Percentiles rank a stretch among this genome's conserved stretches.
These are phyloP conservation scores for Sinapis alba DNA, from an alignment of 441 rosid genomes.

Conservation along the genomic window DNA sequence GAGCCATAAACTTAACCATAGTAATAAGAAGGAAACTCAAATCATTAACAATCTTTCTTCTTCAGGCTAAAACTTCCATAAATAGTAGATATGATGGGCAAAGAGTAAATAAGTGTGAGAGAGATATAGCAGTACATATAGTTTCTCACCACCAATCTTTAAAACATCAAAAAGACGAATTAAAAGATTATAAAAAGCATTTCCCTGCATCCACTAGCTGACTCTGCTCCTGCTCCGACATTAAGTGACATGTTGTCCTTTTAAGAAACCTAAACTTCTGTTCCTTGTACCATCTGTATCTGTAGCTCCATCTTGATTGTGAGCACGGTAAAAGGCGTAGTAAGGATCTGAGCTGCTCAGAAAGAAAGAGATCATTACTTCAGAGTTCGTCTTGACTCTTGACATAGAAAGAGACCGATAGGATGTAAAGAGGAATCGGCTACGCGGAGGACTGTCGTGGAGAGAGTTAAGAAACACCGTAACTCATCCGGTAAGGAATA, in stretches of 20 bases:
- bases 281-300: constrained; percentile 43
- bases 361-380: constrained; percentile 33
- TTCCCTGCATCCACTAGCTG: constrained; percentile 26
- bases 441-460: too few relatives aligned
- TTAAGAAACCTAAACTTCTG: too few relatives aligned
- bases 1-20: background rate
- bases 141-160: background rate
- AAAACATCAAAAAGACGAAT: constrained; percentile 24
- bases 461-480: background rate
- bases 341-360: constrained; percentile 39
- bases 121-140: background rate
- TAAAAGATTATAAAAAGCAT: constrained; percentile 21
- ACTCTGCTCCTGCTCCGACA: too few relatives aligned
- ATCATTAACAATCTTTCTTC: constrained; percentile 28
- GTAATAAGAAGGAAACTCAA: constrained; percentile 10
- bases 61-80: constrained; percentile 12
- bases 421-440: too few relatives aligned
- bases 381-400: background rate
- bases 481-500: constrained; percentile 27
- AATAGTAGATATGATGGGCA: background rate
- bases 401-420: background rate
- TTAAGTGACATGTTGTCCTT: too few relatives aligned
- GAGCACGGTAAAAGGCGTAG: constrained; percentile 44
- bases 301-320: constrained; percentile 57
- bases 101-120: constrained; percentile 5